Conservation (phyloP, 1,284 basidiomycete genomes). For the Omphalotus olearius region DNA sequence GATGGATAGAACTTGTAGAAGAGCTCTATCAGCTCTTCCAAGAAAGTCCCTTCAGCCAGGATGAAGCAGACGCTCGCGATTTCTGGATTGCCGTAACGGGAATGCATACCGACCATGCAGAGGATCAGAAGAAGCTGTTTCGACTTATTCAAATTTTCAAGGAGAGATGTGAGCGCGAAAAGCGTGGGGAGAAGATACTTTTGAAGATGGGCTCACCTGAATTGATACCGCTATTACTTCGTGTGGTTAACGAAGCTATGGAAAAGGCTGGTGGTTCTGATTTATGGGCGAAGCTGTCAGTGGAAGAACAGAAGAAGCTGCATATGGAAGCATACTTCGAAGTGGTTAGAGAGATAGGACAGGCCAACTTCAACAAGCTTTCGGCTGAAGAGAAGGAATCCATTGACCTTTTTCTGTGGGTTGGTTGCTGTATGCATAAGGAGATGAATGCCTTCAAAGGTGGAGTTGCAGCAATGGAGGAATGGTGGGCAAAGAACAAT, state of each 20-base stretch:
- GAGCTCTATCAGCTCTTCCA: conserved; percentile 16
- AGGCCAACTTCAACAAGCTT: conserved; percentile 11
- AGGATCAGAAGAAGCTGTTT: conserved; percentile 17
- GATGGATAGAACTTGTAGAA: conserved; percentile 19
- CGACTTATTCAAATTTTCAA: conserved; percentile 15
- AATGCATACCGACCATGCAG: conserved; percentile 18
- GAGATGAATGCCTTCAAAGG: conserved; percentile 27
- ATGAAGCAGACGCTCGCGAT: conserved; percentile 10
- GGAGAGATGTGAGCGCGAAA: conserved; percentile 6
- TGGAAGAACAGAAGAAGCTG: background rate
- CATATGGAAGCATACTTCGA: background rate
- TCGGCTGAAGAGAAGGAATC: conserved; percentile 12
- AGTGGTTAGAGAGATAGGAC: conserved; percentile 9
- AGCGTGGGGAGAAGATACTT: conserved; percentile 4
- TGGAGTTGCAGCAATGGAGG: conserved; percentile 17
- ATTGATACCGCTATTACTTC: background rate
- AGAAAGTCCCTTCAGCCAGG: conserved; percentile 7
- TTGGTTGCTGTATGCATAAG: conserved; percentile 29
- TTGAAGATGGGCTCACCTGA: background rate
- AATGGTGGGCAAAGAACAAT: conserved; percentile 9
- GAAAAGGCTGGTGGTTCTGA: background rate
- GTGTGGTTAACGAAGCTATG: background rate
- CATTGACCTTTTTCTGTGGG: conserved; percentile 20
- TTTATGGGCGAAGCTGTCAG: conserved; percentile 1
- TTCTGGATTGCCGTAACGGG: conserved; percentile 18